Evolutionary conservation across 768 basidiomycete genomes (phyloP).

Genomic region (Podaxis rugospora): DNA sequence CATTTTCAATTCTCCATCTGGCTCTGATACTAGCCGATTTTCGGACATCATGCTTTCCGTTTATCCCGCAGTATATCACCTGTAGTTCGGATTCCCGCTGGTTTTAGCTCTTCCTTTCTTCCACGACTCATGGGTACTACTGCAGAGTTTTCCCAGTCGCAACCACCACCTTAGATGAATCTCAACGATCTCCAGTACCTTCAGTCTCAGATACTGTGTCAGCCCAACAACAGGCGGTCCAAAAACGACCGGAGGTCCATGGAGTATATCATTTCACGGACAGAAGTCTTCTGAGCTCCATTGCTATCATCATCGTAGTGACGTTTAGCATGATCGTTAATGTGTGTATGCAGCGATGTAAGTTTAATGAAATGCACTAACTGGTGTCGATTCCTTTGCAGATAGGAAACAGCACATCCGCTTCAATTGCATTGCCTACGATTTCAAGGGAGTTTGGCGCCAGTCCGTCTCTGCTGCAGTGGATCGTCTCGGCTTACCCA

Average conservation of each 20-base stretch:
- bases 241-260: not conserved
- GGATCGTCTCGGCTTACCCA: conserved; percentile 64
- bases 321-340: conserved; percentile 37
- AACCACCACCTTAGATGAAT: not conserved
- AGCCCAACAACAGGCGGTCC: no score
- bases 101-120: not conserved
- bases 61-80: not conserved
- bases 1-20: not conserved
- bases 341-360: conserved; percentile 16
- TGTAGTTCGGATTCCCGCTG: not conserved
- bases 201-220: not conserved
- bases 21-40: not conserved
- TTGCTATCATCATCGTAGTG: conserved; percentile 27
- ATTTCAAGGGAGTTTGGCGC: conserved; percentile 49
- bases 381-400: conserved; percentile 13
- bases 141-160: no score
- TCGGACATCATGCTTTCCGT: not conserved
- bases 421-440: conserved; percentile 47
- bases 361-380: not conserved
- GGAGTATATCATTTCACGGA: not conserved
- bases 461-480: conserved; percentile 51
- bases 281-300: conserved; percentile 1
- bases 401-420: conserved; percentile 40
- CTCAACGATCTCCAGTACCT: not conserved
- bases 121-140: no score